These are phyloP conservation scores for Rhodotorula graminis DNA, from an alignment of 768 basidiomycete species.

Conservation along the genomic window DNA sequence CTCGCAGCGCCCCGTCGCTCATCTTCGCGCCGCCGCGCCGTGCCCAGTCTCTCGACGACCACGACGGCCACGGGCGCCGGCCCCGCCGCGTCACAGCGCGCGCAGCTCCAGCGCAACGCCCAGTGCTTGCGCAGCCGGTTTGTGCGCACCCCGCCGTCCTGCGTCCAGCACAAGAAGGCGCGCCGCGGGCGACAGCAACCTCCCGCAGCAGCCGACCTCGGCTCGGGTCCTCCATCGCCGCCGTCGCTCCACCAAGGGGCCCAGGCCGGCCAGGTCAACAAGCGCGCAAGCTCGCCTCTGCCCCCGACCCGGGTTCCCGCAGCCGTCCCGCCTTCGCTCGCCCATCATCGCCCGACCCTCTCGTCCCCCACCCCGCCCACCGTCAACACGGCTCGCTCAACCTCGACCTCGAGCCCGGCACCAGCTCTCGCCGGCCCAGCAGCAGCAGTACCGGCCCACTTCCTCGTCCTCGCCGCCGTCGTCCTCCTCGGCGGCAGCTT, in stretches of 20 bases:
- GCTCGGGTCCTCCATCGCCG: not conserved
- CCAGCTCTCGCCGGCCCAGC: not conserved
- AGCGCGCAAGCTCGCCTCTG: too few relatives aligned
- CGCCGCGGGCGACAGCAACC: not conserved
- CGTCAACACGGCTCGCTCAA: not conserved
- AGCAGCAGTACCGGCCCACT: not conserved
- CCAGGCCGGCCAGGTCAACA: too few relatives aligned
- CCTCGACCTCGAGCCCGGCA: not conserved
- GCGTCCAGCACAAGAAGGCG: conserved; percentile 4
- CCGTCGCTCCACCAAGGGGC: too few relatives aligned
- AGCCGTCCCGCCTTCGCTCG: not conserved
- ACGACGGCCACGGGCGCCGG: not conserved
- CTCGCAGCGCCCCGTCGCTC: not conserved
- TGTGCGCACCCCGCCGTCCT: conserved; percentile 13
- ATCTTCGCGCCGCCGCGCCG: not conserved
- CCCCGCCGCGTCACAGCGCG: not conserved
- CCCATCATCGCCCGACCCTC: not conserved
- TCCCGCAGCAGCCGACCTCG: not conserved
- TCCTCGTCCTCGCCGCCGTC: conserved; percentile 12
- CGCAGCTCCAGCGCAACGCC: not conserved
- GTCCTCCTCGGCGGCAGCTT: conserved; percentile 9
- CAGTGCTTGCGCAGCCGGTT: conserved; percentile 11
- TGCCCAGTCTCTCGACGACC: not conserved
- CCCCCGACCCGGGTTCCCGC: too few relatives aligned
- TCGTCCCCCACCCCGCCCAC: not conserved